These are phyloP conservation scores for Parachaetomium inaequale DNA, from an alignment of 495 filamentous ascomycete species.

Conservation along the genomic window DNA sequence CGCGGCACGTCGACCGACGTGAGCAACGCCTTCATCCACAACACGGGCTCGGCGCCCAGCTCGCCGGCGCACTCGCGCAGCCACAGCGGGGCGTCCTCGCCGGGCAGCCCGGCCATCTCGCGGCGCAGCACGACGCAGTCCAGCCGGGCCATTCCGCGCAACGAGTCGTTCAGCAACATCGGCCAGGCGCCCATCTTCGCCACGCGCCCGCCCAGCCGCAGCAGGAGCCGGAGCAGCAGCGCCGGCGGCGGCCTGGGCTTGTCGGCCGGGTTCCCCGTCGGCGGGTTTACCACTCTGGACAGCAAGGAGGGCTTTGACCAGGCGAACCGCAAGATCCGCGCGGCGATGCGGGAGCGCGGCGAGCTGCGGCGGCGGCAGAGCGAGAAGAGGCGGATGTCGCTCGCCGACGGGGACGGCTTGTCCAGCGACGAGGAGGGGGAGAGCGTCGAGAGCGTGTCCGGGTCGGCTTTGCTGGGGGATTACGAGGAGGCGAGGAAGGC, in stretches of 20 bases:
- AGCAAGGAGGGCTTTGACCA: conserved; percentile 70
- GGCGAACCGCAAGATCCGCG: conserved; percentile 80
- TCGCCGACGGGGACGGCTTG: conserved; percentile 27
- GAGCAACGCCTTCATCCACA: conserved; percentile 11
- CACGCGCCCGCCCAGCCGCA: conserved; percentile 71
- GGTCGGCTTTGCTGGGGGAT: neutral
- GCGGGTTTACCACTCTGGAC: conserved; percentile 69
- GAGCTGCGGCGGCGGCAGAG: conserved; percentile 67
- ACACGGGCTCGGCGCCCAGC: conserved; percentile 3
- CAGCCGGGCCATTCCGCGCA: conserved; percentile 63
- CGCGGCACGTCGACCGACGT: conserved; percentile 22
- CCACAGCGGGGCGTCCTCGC: conserved; percentile 32
- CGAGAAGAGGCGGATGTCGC: conserved; percentile 48
- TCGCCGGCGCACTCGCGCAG: conserved; percentile 12
- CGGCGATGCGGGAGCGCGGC: conserved; percentile 82
- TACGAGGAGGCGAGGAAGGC: neutral
- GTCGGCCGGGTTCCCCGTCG: conserved; percentile 60
- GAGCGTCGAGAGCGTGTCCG: conserved; percentile 7
- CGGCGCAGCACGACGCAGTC: conserved; percentile 44
- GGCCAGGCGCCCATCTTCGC: conserved; percentile 84
- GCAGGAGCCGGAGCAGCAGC: conserved; percentile 68
- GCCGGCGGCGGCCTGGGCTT: conserved; percentile 44
- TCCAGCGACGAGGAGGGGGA: conserved; percentile 25
- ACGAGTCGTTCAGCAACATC: conserved; percentile 90
- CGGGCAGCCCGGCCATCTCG: conserved; percentile 23